Conservation (phyloP, 192 early-diverging fungal species). For the Spizellomyces sp. region DNA sequence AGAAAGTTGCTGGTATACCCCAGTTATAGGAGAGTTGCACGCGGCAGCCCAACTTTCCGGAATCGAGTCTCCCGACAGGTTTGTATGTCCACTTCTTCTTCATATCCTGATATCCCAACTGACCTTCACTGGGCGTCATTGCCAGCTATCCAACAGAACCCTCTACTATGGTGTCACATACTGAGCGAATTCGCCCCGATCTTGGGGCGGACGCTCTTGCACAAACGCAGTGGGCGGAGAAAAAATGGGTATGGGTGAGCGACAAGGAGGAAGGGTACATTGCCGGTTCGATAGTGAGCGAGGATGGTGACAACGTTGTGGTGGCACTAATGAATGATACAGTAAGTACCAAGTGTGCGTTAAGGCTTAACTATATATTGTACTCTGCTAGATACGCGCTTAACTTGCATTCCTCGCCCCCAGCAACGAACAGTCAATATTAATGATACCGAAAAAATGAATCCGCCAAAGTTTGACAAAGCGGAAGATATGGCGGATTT, state of each 20-base stretch:
- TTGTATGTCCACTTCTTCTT: no score
- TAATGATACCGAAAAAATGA: constrained; percentile 93
- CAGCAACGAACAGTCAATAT: constrained; percentile 73
- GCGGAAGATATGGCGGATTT: constrained; percentile 99
- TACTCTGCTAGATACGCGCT: background rate
- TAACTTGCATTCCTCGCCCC: background rate
- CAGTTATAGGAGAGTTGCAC: no score
- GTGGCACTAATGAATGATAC: constrained; percentile 78
- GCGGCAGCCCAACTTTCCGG: no score
- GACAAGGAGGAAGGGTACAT: constrained; percentile 91
- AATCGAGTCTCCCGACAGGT: no score
- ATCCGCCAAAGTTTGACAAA: constrained; percentile 98
- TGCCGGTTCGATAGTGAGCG: constrained; percentile 75
- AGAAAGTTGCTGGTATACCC: no score
- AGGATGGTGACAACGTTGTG: constrained; percentile 71
- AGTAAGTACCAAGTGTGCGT: constrained; percentile 47
- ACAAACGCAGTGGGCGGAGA: constrained; percentile 66
- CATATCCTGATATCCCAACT: no score
- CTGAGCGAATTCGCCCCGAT: constrained; percentile 6
- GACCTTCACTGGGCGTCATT: no score
- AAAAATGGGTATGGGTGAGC: constrained; percentile 97
- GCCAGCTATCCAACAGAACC: no score
- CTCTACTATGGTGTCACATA: background rate
- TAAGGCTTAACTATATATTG: background rate
- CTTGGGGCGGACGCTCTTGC: constrained; percentile 23